Base-by-base conservation (phyloP, 1,139 yeast species). In the Pichiaceae sp. region DNA sequence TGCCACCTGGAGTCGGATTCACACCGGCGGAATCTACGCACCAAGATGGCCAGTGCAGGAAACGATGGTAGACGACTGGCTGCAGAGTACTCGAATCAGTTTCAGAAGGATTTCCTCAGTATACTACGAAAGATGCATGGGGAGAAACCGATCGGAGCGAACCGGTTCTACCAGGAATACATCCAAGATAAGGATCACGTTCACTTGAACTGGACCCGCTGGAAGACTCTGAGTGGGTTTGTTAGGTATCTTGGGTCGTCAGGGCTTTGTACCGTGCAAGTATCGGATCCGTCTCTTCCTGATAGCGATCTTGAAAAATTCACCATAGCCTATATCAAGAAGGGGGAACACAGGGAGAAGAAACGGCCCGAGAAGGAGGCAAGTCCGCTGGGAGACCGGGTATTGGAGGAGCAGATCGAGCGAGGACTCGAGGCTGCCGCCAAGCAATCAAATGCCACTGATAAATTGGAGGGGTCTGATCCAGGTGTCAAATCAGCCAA, bases 171-270 rank as follows among this genome's bases (percentile, higher is more conserved):
- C 61, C 95, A 89, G 50, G 96, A 89, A 55, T 83, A 82, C 52
- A 81, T 83, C 37, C 61, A 70, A 39, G 85, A 87, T 53, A 74
- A 75, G 50, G 75, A 84, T 39, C 97, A 91, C 57, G 65, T 87
- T 4, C 98, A 89, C 56, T 76, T 91, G 81, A 87, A 86, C 53
- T 78, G 96, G 3, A 91, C 98, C 1, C 66, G 68, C 43, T 91
- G 95, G 89, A 57, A 70, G 3, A 72, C 82, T 4, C 59, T 93
- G 30, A 72, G 91, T 0, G 72, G 74, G 37, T 84, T 89, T 54
- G 70, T 86, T n/a, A 70, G 74, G 43, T 63, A 74, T 47, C 59
- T 91, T 45, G 82, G 78, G 1, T 64, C 68, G 18, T 61, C 65
- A 20, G 85, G 87, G 3, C 30, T 39, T 3, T 48, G 56, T 35